Conservation (phyloP, 73 alveolate genomes). For the Paramecium primaurelia region DNA sequence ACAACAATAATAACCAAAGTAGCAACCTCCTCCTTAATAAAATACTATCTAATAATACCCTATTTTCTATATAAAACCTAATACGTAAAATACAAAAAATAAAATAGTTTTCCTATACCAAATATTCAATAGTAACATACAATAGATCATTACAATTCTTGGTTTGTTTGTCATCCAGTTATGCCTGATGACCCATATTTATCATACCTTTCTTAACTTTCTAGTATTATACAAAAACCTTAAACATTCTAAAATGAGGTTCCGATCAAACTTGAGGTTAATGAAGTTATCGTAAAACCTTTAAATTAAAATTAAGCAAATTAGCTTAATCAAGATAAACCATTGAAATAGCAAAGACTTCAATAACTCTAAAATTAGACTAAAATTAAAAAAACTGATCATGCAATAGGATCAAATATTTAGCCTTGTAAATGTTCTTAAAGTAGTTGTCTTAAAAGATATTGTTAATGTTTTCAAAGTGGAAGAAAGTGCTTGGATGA, state of each 20-base stretch:
- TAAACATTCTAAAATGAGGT: not conserved
- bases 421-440: constrained; percentile 8
- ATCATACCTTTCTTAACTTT: not conserved
- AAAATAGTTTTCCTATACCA: not conserved
- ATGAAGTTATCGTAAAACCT: not conserved
- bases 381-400: not conserved
- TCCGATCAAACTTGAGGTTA: not conserved
- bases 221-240: not conserved
- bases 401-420: not conserved
- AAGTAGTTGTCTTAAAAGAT: not conserved
- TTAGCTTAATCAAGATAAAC: too few relatives aligned
- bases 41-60: not conserved
- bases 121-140: not conserved
- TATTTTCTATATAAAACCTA: not conserved
- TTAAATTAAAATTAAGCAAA: too few relatives aligned
- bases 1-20: not conserved
- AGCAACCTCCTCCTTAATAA: not conserved
- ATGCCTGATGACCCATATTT: not conserved
- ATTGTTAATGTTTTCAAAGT: not conserved
- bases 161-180: not conserved
- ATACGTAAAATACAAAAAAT: not conserved
- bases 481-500: not conserved
- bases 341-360: not conserved
- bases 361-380: not conserved
- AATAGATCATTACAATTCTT: not conserved